Conservation (phyloP, 192 early-diverging fungal species). For the Entophlyctis helioformis region DNA sequence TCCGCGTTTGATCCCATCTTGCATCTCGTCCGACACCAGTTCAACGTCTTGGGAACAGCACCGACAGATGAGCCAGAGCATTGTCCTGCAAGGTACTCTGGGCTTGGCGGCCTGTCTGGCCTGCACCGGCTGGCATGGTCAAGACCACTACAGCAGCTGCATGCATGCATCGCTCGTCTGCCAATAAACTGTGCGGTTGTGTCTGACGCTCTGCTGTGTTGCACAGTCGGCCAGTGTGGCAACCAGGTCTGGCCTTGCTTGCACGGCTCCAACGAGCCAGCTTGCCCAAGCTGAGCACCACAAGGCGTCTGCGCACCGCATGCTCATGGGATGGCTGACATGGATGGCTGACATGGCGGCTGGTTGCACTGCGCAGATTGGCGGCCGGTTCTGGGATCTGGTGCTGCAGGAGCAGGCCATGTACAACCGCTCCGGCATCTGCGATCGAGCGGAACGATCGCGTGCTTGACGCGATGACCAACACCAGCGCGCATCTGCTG, state of each 20-base stretch:
- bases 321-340: neutral
- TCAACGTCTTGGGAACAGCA: no score
- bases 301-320: no score
- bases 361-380: conserved; percentile 19
- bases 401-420: conserved; percentile 40
- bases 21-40: no score
- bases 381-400: conserved; percentile 43
- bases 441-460: conserved; percentile 18
- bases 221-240: conserved; percentile 40
- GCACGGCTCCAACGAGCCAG: neutral
- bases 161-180: no score
- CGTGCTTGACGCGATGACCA: conserved; percentile 44
- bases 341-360: neutral
- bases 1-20: no score
- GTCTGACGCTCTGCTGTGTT: neutral
- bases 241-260: conserved; percentile 21
- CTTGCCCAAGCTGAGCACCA: no score
- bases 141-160: no score
- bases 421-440: conserved; percentile 19
- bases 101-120: no score
- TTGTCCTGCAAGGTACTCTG: no score
- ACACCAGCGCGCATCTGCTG: conserved; percentile 42
- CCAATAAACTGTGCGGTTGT: no score
- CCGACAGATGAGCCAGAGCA: no score
- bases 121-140: no score